A percentile compares a stretch with the other conserved stretches of the same genome.
phyloP scores from a whole-genome alignment of 768 basidiomycete species.

The Serendipita sp. region DNA sequence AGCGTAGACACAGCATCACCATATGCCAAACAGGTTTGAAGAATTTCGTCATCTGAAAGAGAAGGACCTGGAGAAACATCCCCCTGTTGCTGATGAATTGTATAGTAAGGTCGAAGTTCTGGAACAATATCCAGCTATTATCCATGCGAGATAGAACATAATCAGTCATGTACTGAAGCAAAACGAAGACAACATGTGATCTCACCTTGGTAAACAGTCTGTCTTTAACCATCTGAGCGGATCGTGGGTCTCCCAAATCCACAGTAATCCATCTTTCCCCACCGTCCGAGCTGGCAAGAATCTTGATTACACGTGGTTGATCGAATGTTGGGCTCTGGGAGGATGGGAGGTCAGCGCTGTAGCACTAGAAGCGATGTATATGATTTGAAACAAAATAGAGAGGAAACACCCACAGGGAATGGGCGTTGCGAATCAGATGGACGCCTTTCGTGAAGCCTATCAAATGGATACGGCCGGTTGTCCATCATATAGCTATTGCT shows the following conservation, averaged over 20 bases:
- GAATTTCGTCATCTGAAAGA: neutral
- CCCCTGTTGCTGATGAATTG: slow-evolving; percentile 1
- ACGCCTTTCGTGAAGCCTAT: slow-evolving; percentile 2
- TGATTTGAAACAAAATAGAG: neutral
- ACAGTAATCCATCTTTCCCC: slow-evolving; percentile 1
- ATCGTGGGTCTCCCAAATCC: slow-evolving; percentile 1
- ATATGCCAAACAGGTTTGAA: neutral
- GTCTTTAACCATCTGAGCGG: slow-evolving; percentile 4
- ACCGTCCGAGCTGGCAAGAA: slow-evolving; percentile 5
- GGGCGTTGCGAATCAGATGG: slow-evolving; percentile 1
- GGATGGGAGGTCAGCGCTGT: neutral
- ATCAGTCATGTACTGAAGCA: neutral
- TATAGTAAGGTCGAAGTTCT: neutral
- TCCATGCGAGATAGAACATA: neutral
- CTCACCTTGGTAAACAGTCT: slow-evolving; percentile 2
- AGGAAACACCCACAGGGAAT: neutral
- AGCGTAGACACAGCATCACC: neutral
- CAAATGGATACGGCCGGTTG: neutral
- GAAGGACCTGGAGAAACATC: neutral
- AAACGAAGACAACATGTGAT: neutral
- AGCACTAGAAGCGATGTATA: neutral
- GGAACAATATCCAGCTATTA: neutral
- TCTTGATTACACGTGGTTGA: slow-evolving; percentile 4
- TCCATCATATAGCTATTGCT: slow-evolving; percentile 1
- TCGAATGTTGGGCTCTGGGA: slow-evolving; percentile 3